Base-by-base conservation (phyloP, 148 eudicot genomes). In the Rhododendron ovatum region DNA sequence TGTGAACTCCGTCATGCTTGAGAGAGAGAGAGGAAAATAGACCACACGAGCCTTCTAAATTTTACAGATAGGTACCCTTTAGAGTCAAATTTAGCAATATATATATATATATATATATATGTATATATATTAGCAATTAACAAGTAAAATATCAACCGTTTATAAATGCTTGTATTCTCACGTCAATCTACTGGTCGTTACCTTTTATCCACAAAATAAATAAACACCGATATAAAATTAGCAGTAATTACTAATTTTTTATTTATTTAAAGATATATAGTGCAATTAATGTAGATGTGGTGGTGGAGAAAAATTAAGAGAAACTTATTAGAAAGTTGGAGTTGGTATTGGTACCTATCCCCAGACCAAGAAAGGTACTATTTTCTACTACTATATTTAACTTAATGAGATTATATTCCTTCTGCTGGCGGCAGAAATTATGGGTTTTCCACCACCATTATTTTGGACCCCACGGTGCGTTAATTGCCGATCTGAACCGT, bases 341-440 rank as follows among this genome's bases (percentile, higher is more conserved):
- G 71, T 65, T n/a, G 71, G 71, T 65, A 65, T 65, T 65, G 71
- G 33, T 26, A n/a, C 28, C 28, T 26, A 65, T 65, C 71, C 28
- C 28, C 26, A 24, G 10, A 61, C 69, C 69, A 61, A 61, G 69
- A 24, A 61, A n/a, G 28, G 69, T 0, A 22, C 8, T 41, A 41
- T 61, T 61, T 61, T 61, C 63, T 57, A 15, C 63, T 20, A 57
- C 69, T 22, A 61, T 61, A 5, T 0, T 41, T 41, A 41, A 7
- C 6, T 41, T 41, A 41, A 6, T 41, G 45, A 6, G 45, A 41
- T 41, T 41, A 41, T 6, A 41, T 41, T 41, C 7, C 7, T 41
- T 41, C 7, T 0, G 43, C 1, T 1, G 0, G 1, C 8, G 7
- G 45, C 45, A 0, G 7, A 6, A 41, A 41, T 1, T 41, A 41